Conservation (phyloP, 2,329 filamentous ascomycete species). For the Elsinoe arachidis region DNA sequence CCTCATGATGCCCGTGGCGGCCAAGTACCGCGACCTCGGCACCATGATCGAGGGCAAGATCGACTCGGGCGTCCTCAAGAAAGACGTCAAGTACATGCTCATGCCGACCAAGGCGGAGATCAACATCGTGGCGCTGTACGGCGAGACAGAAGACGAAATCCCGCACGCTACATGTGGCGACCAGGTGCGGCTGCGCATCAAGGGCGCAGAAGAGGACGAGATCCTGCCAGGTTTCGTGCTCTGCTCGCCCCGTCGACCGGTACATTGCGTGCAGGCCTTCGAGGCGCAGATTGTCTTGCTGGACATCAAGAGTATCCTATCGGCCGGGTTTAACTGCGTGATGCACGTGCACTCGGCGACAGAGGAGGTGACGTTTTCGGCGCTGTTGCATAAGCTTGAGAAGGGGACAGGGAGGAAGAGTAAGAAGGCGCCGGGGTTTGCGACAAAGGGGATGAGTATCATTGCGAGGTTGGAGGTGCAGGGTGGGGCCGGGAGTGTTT, state of each 20-base stretch:
- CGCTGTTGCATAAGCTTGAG: constrained; percentile 85
- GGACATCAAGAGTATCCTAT: constrained; percentile 88
- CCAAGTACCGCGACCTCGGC: constrained; percentile 95
- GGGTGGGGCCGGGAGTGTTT: constrained; percentile 76
- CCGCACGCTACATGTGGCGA: constrained; percentile 77
- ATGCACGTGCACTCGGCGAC: constrained; percentile 95
- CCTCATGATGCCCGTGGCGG: constrained; percentile 97
- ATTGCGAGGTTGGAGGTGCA: constrained; percentile 86
- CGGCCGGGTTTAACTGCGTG: constrained; percentile 94
- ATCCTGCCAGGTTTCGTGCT: constrained; percentile 92
- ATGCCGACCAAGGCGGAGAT: constrained; percentile 89
- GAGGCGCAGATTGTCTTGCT: constrained; percentile 95
- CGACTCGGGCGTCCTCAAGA: constrained; percentile 88
- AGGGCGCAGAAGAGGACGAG: constrained; percentile 95
- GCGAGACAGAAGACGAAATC: constrained; percentile 93
- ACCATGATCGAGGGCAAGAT: constrained; percentile 98
- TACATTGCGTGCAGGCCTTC: constrained; percentile 81
- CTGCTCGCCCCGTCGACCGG: constrained; percentile 86
- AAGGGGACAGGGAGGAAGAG: constrained; percentile 90
- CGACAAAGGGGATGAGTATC: constrained; percentile 71
- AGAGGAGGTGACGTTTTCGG: constrained; percentile 88
- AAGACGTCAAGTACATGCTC: constrained; percentile 76
- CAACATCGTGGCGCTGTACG: constrained; percentile 76
- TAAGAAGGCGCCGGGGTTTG: constrained; percentile 87
- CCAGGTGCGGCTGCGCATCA: constrained; percentile 83